phyloP scores from a whole-genome alignment of 495 filamentous ascomycete genomes.

The Pseudevernia furfuracea region DNA sequence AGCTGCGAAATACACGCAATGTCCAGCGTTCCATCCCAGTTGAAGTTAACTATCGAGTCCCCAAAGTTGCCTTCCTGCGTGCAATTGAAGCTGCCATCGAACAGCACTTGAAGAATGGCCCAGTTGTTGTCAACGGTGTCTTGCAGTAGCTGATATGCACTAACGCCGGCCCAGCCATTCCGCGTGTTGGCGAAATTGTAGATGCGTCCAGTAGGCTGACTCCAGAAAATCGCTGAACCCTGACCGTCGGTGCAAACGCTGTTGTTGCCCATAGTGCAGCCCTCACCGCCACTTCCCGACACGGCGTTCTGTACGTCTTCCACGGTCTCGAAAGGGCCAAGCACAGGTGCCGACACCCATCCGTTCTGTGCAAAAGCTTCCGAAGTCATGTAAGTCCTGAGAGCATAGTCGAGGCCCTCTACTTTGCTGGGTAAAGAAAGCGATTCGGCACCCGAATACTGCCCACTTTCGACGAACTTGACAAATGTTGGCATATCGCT shows the following conservation, averaged over 20 bases:
- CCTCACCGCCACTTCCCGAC: background rate
- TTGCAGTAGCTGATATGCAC: constrained; percentile 12
- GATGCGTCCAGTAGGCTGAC: constrained; percentile 7
- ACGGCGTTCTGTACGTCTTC: constrained; percentile 1
- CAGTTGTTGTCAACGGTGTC: constrained; percentile 17
- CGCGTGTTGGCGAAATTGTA: constrained; percentile 4
- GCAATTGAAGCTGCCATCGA: constrained; percentile 23
- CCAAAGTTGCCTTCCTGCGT: constrained; percentile 15
- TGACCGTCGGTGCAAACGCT: background rate
- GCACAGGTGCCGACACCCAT: constrained; percentile 4
- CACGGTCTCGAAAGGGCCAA: constrained; percentile 10
- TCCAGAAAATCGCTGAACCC: constrained; percentile 6
- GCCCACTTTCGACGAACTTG: constrained; percentile 18
- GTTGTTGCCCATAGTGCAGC: constrained; percentile 10
- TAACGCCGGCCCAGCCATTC: background rate
- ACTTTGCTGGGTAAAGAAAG: constrained; percentile 15
- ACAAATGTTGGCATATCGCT: constrained; percentile 18
- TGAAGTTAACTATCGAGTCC: constrained; percentile 16
- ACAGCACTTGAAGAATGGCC: constrained; percentile 17
- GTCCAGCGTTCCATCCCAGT: constrained; percentile 16
- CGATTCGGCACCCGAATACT: constrained; percentile 16
- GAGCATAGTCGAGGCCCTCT: constrained; percentile 17
- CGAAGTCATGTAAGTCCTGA: constrained; percentile 19
- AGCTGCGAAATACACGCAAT: constrained; percentile 20
- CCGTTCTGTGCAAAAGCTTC: constrained; percentile 16